phyloP scores from a whole-genome alignment of 192 early-diverging fungal genomes.

The Coemansia sp. region DNA sequence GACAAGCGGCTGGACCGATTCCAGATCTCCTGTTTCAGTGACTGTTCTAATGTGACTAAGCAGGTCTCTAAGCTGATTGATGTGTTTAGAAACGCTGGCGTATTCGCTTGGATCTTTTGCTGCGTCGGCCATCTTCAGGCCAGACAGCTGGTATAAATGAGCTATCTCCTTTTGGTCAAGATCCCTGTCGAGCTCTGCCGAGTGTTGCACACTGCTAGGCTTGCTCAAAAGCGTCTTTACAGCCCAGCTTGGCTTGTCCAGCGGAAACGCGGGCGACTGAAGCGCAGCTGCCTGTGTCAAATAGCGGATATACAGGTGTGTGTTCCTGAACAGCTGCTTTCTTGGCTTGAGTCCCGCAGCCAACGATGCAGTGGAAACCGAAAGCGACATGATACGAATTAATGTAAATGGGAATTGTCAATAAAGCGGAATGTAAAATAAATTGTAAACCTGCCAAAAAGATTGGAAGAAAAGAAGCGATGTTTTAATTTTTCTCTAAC shows the following conservation, averaged over 20 bases:
- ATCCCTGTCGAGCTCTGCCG: constrained; percentile 11
- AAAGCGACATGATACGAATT: no score
- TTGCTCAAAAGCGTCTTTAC: constrained; percentile 19
- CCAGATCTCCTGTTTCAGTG: constrained; percentile 21
- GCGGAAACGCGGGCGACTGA: constrained; percentile 15
- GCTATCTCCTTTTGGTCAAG: constrained; percentile 12
- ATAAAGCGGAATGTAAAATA: no score
- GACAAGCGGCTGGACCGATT: constrained; percentile 24
- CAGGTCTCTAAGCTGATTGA: constrained; percentile 46
- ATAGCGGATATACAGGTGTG: no score
- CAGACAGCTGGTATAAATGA: constrained; percentile 31
- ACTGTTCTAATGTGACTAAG: constrained; percentile 35
- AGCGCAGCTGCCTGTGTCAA: background rate
- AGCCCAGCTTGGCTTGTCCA: constrained; percentile 26
- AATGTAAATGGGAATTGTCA: no score
- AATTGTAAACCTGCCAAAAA: no score
- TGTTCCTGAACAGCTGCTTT: no score
- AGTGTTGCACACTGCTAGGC: constrained; percentile 3
- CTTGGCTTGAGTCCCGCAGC: no score
- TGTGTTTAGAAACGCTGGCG: constrained; percentile 11
- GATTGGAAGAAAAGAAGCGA: no score
- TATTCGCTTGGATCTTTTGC: constrained; percentile 1
- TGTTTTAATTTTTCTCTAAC: no score
- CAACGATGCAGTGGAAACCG: no score
- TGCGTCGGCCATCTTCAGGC: constrained; percentile 26